Base-by-base conservation (phyloP, 306 rosid genomes). In the Cucurbita pepo region DNA sequence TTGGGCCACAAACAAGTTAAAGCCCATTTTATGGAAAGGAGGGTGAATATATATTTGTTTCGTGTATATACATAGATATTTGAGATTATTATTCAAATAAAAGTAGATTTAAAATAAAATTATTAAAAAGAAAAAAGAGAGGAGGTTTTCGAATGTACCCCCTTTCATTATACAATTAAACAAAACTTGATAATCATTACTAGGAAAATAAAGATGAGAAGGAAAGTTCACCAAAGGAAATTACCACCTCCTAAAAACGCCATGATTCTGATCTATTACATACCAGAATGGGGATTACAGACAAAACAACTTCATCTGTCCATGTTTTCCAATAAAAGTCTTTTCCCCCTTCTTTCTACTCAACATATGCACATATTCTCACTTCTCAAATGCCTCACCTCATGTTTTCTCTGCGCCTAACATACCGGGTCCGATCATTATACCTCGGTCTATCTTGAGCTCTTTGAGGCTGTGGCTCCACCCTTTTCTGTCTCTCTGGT, bases 401-500 rank as follows among this genome's bases (percentile, higher is more conserved):
- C 76, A 11, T 64, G 72, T 91, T 95, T 62, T 88, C 99, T 77
- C 88, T 75, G 45, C 96, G 88, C 0, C 92, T 78, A 76, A 83
- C 91, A 58, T 91, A 86, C 73, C 92, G 87, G 55, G 97, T 91
- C 75, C 92, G 77, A 58, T 95, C 99, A 40, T 88, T 91, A 89
- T 91, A 95, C 75, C 95, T 88, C 44, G 99, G 95, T 75, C 97
- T 85, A 79, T 91, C 97, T 22, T 86, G 86, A 61, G 88, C 91
- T 79, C 97, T 86, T 40, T 89, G 92, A 1, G 89, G 94, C 81
- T 90, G 98, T 2, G 96, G 97, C 76, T 93, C 97, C 80, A 93
- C 98, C 85, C 97, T 86, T 82, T 89, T 88, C 84, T 95, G 99
- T 60, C 99, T 91, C 47, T 95, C 97, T 1, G 96, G 99, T 5